Percentiles rank a stretch among this genome's conserved stretches.
Conservation (phyloP, 2,329 filamentous ascomycete genomes). For the Fonsecaea pugnacius region DNA sequence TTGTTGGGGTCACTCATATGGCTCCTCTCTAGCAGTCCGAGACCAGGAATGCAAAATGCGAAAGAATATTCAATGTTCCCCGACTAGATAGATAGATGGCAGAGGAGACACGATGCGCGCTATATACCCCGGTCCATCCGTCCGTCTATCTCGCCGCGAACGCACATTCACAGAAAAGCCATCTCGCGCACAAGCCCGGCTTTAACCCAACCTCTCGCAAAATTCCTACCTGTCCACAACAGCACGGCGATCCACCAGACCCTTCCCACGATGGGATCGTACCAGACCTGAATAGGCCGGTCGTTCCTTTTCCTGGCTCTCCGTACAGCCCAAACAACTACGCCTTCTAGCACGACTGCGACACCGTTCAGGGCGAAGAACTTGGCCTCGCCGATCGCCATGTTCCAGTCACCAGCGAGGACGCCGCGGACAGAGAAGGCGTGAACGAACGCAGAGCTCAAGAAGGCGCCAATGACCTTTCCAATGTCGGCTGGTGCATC, state of each 20-base stretch:
- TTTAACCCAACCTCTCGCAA: slow-evolving; percentile 51
- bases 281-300: slow-evolving; percentile 37
- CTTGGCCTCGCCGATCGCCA: slow-evolving; percentile 41
- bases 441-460: slow-evolving; percentile 49
- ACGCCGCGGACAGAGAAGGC: slow-evolving; percentile 49
- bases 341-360: slow-evolving; percentile 42
- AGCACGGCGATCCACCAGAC: slow-evolving; percentile 49
- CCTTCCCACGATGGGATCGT: slow-evolving; percentile 44
- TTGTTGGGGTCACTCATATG: too few relatives aligned
- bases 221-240: slow-evolving; percentile 48
- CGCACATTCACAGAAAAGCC: slow-evolving; percentile 37
- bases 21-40: too few relatives aligned
- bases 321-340: slow-evolving; percentile 33
- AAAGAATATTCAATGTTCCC: too few relatives aligned
- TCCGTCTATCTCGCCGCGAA: too few relatives aligned
- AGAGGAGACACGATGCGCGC: too few relatives aligned
- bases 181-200: slow-evolving; percentile 48
- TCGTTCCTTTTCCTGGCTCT: slow-evolving; percentile 31
- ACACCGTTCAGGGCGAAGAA: slow-evolving; percentile 44
- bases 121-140: too few relatives aligned
- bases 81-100: too few relatives aligned
- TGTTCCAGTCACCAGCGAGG: slow-evolving; percentile 44
- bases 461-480: slow-evolving; percentile 50
- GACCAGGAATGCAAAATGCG: too few relatives aligned
- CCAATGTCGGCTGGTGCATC: slow-evolving; percentile 48